Evolutionary conservation across 345 rosid genomes (phyloP), one percentile per base, ranked within the genome.

Genomic region (Eucalyptus albens): DNA sequence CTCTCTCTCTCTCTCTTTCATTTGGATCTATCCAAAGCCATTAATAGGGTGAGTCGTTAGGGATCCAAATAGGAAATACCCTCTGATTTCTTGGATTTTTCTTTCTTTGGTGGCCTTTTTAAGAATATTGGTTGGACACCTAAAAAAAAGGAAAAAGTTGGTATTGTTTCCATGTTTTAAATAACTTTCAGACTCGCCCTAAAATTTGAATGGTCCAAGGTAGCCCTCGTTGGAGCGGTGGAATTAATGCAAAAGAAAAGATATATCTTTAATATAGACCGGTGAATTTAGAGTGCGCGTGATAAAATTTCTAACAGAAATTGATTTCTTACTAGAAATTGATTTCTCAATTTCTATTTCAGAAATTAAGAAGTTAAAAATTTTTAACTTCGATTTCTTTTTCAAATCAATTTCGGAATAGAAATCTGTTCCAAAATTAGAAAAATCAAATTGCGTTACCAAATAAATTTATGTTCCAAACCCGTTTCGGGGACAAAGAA

Each of bases 401-500:
- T 47, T 47, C 50, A 47, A 47, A 47, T 47, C 2, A 47, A 47
- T 47, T 47, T 47, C 0, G 50, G 50, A 47, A 4, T 47, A 11
- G 1, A 47, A 47, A 47, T 47, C 2, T 11, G 14, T 47, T 47
- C 14, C 5, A 11, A 9, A 47, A 47, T 4, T 47, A 47, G 5
- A 11, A 47, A 47, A 47, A 47, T 47, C 50, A 47, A 47, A 11
- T 47, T 11, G 14, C 50, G 13, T 47, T 47, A 11, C 0, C 2
- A 47, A 47, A 47, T 9, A 4, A 0, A 47, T 47, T 47, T 10
- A 0, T 45, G 49, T 45, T 45, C 11, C 3, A 45, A 45, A 45
- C 11, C 4, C 9, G 3, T 45, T 45, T 2, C 45, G 9, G 47
- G 11, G 47, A 9, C 12, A 1, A 0, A 45, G 12, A 11, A 47